Evolutionary conservation across 805 yeast genomes (phyloP).

Genomic region (Kockiozyma suomiensis): DNA sequence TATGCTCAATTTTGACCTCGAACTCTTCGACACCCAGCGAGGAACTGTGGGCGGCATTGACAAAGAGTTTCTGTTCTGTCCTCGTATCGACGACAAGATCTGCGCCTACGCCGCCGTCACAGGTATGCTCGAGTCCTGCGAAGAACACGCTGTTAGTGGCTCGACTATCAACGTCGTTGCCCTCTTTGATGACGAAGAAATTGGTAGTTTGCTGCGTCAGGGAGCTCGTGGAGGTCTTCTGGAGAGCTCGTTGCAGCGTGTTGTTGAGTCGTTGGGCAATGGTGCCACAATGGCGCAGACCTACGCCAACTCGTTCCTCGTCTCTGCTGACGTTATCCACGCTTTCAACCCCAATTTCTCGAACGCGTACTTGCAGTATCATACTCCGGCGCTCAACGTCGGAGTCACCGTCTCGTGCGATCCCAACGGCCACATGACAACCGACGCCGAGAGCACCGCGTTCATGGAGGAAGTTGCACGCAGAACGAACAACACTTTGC

Average conservation of each 20-base stretch:
- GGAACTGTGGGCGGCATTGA: conserved; percentile 78
- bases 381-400: conserved; percentile 76
- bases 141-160: conserved; percentile 41
- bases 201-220: conserved; percentile 77
- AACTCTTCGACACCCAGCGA: conserved; percentile 78
- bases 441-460: conserved; percentile 73
- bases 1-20: conserved; percentile 71
- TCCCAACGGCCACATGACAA: conserved; percentile 81
- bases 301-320: conserved; percentile 71
- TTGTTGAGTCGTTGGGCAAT: conserved; percentile 39
- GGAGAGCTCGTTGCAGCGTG: conserved; percentile 63
- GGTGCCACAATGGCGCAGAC: conserved; percentile 35
- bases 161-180: conserved; percentile 55
- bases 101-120: conserved; percentile 74
- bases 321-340: conserved; percentile 85
- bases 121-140: conserved; percentile 56
- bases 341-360: conserved; percentile 70
- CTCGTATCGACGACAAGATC: conserved; percentile 82
- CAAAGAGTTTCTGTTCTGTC: conserved; percentile 75
- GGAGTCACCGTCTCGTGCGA: conserved; percentile 74
- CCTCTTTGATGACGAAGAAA: conserved; percentile 78
- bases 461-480: conserved; percentile 70
- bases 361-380: conserved; percentile 68
- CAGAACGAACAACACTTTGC: conserved; percentile 64
- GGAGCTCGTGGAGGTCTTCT: conserved; percentile 81